Percentiles rank a stretch among this genome's conserved stretches.
These are phyloP conservation scores for Cantharellus anzutake DNA, from an alignment of 768 basidiomycete genomes.

Conservation along the genomic window DNA sequence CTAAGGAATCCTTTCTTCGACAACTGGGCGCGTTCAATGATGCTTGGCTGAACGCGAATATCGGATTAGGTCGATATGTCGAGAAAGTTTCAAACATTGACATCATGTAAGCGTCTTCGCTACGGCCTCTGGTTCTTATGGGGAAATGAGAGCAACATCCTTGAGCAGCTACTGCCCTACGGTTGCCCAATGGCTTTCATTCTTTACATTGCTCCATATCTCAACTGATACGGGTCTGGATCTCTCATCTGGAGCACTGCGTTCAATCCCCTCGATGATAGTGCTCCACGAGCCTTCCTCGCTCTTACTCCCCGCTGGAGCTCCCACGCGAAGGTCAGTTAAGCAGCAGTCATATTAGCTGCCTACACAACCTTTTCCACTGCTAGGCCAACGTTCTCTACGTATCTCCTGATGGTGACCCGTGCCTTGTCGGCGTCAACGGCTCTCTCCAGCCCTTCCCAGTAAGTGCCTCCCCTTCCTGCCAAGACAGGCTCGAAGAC, in stretches of 20 bases:
- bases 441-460: not conserved
- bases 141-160: not conserved
- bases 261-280: not conserved
- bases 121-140: not conserved
- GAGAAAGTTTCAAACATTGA: not conserved
- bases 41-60: not conserved
- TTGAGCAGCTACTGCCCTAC: not conserved
- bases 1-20: not conserved
- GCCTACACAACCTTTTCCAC: not conserved
- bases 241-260: not conserved
- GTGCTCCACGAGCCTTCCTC: not conserved
- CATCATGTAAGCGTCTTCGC: not conserved
- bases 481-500: too few species aligned
- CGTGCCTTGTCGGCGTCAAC: not conserved
- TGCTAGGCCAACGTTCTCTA: not conserved
- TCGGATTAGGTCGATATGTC: not conserved
- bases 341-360: not conserved
- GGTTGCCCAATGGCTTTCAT: not conserved
- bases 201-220: not conserved
- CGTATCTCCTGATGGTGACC: not conserved
- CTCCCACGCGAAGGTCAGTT: not conserved
- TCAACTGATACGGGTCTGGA: not conserved
- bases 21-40: not conserved
- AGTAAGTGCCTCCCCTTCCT: too few species aligned
- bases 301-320: not conserved